phyloP scores from a whole-genome alignment of 2,329 filamentous ascomycete species.

The Harringtonia lauricola region DNA sequence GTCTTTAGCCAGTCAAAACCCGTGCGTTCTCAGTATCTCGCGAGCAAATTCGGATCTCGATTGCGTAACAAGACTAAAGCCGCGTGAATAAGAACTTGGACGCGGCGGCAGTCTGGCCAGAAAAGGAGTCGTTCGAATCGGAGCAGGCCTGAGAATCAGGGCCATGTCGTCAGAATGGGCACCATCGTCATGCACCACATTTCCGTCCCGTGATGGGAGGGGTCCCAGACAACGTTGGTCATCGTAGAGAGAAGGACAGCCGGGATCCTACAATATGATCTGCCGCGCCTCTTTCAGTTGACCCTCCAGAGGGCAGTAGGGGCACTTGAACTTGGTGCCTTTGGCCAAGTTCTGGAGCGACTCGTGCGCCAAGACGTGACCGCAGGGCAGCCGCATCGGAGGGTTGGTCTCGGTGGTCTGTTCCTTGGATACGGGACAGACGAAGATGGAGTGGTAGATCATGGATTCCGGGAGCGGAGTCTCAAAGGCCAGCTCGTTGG shows the following conservation, averaged over 20 bases:
- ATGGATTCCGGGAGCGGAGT: constrained; percentile 47
- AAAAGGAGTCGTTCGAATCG: too few relatives aligned
- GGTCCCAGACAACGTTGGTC: not conserved
- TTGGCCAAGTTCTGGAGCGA: constrained; percentile 72
- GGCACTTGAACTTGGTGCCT: constrained; percentile 79
- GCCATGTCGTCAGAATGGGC: too few relatives aligned
- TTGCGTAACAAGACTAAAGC: too few relatives aligned
- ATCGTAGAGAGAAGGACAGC: not conserved
- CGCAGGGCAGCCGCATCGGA: constrained; percentile 93
- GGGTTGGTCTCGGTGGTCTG: constrained; percentile 89
- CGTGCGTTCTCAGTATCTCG: too few relatives aligned
- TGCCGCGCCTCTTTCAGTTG: constrained; percentile 63
- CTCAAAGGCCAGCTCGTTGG: constrained; percentile 78
- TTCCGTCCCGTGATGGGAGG: too few relatives aligned
- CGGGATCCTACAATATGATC: constrained; percentile 45
- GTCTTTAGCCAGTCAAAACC: too few relatives aligned
- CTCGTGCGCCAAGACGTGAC: constrained; percentile 84
- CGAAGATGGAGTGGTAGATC: constrained; percentile 91
- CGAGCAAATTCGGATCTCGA: too few relatives aligned
- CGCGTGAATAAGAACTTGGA: too few relatives aligned
- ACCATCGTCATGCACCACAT: too few relatives aligned
- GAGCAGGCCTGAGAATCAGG: too few relatives aligned
- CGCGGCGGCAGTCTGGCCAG: too few relatives aligned
- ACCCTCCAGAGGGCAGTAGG: constrained; percentile 86
- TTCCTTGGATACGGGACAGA: constrained; percentile 94